These are phyloP conservation scores for Neonectria punicea DNA, from an alignment of 2,329 filamentous ascomycete species.

Conservation along the genomic window DNA sequence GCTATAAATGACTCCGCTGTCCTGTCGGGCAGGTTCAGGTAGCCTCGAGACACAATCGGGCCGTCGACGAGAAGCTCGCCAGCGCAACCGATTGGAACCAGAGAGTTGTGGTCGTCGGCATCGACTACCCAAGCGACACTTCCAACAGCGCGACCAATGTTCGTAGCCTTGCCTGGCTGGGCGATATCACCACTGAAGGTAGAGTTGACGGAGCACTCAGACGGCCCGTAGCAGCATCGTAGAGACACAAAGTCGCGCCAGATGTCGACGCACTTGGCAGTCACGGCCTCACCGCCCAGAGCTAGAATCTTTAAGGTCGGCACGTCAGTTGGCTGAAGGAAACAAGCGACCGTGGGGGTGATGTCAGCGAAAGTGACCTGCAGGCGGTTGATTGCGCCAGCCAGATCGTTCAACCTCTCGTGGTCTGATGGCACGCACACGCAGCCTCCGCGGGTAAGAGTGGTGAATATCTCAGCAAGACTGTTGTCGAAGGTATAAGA, in stretches of 20 bases:
- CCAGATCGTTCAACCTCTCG: conserved; percentile 30
- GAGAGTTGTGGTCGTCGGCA: background rate
- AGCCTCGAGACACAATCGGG: conserved; percentile 34
- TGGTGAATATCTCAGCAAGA: conserved; percentile 30
- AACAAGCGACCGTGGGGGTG: conserved; percentile 32
- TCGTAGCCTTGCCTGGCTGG: conserved; percentile 28
- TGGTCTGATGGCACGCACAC: conserved; percentile 34
- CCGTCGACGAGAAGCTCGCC: conserved; percentile 34
- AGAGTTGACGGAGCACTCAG: conserved; percentile 31
- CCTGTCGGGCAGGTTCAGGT: conserved; percentile 30
- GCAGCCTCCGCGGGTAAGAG: conserved; percentile 22
- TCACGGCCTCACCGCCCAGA: conserved; percentile 31
- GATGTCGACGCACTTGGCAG: conserved; percentile 30
- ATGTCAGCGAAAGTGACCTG: conserved; percentile 28
- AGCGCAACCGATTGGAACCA: conserved; percentile 24
- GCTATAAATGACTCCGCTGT: conserved; percentile 26
- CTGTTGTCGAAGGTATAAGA: conserved; percentile 36
- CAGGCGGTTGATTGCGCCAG: conserved; percentile 26
- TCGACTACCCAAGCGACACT: conserved; percentile 32
- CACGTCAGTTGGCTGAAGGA: conserved; percentile 25
- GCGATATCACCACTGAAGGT: conserved; percentile 23
- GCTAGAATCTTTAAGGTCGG: conserved; percentile 29
- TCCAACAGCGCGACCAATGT: conserved; percentile 31
- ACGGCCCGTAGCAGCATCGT: conserved; percentile 32
- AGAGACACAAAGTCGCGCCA: conserved; percentile 33